Evolutionary conservation across 495 filamentous ascomycete genomes (phyloP).

Genomic region (Aspergillus avenaceus): DNA sequence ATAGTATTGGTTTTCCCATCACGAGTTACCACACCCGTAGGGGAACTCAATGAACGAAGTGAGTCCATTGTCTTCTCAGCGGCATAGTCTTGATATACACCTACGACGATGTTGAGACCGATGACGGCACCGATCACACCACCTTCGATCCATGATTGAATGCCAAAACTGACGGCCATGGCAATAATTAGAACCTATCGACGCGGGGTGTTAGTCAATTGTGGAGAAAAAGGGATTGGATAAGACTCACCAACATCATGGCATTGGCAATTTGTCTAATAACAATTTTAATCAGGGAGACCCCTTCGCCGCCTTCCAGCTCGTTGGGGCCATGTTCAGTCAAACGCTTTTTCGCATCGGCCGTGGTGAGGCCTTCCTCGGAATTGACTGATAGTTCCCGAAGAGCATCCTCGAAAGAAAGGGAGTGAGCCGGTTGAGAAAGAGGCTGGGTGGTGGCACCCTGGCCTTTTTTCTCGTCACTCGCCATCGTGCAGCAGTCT

Average conservation of each 20-base stretch:
- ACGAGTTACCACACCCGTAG: constrained; percentile 55
- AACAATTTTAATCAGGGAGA: constrained; percentile 55
- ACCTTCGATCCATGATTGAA: constrained; percentile 67
- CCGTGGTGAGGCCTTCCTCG: constrained; percentile 55
- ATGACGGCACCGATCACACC: constrained; percentile 65
- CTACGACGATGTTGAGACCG: constrained; percentile 61
- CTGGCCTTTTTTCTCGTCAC: constrained; percentile 40
- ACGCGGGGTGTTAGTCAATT: constrained; percentile 2
- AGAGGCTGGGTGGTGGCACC: constrained; percentile 30
- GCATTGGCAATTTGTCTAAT: constrained; percentile 63
- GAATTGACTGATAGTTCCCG: constrained; percentile 54
- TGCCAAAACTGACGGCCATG: constrained; percentile 68
- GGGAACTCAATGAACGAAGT: constrained; percentile 57
- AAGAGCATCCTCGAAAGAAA: constrained; percentile 50
- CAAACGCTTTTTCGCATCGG: constrained; percentile 52
- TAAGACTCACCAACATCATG: constrained; percentile 52
- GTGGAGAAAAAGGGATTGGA: neutral
- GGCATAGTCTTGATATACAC: constrained; percentile 67
- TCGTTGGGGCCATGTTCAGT: constrained; percentile 59
- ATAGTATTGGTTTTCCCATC: constrained; percentile 49
- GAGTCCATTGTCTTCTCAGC: constrained; percentile 78
- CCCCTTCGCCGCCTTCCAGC: constrained; percentile 54
- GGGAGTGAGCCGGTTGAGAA: constrained; percentile 60
- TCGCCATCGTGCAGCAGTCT: constrained; percentile 34
- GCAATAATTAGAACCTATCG: constrained; percentile 60